Evolutionary conservation across 2,329 filamentous ascomycete genomes (phyloP), one percentile per base, ranked within the genome.

Genomic region (Cadophora sp.): DNA sequence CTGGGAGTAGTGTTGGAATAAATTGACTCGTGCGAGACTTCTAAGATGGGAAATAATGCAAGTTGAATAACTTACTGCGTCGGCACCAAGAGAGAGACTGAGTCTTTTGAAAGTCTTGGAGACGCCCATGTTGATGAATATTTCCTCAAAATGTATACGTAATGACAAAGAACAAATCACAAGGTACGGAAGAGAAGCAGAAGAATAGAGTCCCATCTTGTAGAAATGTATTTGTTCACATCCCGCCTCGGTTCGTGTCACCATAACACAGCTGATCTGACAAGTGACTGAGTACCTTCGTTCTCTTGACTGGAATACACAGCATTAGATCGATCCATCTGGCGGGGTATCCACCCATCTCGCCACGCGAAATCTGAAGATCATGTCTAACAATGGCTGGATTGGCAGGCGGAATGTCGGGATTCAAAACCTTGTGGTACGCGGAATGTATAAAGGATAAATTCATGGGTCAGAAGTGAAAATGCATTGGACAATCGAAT

Each of bases 301-400:
- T 56, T 56, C 33, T 56, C 53, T 56, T 56, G 30, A 56, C 24
- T n/a, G 33, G 53, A 22, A 39, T 22, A 22, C 53, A 56, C 53
- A 24, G 14, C 53, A 39, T 56, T 11, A 39, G 33, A 9, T 39
- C 14, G 33, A 14, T 39, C 2, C 4, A 39, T 20, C 33, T 39
- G 53, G 18, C 8, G 27, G 27, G 14, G 16, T 53, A n/a, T 7
- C 51, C 11, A 20, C 14, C 53, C 30, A 20, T 22, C 0, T 39
- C 53, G 33, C 30, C 53, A 56, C n/a, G 30, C 33, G 22, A 33
- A 41, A 20, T 11, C 16, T 45, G 16, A 13, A 18, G 18, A 56
- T 56, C 53, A 39, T 14, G 18, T 22, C 11, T 22, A 14, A n/a
- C 1, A 22, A 39, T 18, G 48, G 30, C 22, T 11, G 8, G 8